Evolutionary conservation across 2,329 filamentous ascomycete genomes (phyloP), one percentile per base, ranked within the genome.

Genomic region (Botrytis fabae): DNA sequence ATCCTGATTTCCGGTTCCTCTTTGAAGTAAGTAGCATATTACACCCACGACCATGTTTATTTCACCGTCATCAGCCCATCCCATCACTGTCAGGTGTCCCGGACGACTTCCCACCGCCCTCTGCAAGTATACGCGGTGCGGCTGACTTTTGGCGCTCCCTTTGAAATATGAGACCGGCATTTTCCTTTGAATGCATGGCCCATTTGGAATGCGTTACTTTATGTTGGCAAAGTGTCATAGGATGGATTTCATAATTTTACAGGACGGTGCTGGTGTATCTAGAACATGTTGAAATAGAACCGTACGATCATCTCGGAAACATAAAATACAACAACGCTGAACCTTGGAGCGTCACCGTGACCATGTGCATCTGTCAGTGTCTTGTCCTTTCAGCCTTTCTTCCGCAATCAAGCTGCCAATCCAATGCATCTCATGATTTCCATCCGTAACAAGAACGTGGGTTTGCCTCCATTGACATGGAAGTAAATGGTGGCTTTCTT

Each of bases 61-160:
- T 68, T 57, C n/a, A 57, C 65, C 65, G 65, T 68, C 44, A 57
- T 42, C 65, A 68, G 65, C 65, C 35, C 48, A 57, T 68, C 2
- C n/a, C 48, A 68, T 48, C 20, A 32, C 48, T 32, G 12, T 42
- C 65, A 69, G 48, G 48, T 69, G 65, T 69, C 8, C 18, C 40
- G 25, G 48, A 32, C 32, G 38, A 18, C 48, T 48, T 65, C 25
- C 42, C 20, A 48, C 20, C 32, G 42, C 28, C 20, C 28, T 42
- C 14, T 54, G 25, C 35, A 40, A 57, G 35, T 57, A 57, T 68
- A 57, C 65, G 57, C 51, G 38, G 48, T 69, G 65, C 65, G 65
- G 65, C 65, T 69, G 48, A 69, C 46, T 32, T 25, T 32, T 44
- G 18, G n/a, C n/a, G 48, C 14, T 32, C 25, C 38, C 4, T 68